Percentiles rank a stretch among this genome's conserved stretches.
phyloP scores from a whole-genome alignment of 305 asterid genomes.

The Fraxinus latifolia region DNA sequence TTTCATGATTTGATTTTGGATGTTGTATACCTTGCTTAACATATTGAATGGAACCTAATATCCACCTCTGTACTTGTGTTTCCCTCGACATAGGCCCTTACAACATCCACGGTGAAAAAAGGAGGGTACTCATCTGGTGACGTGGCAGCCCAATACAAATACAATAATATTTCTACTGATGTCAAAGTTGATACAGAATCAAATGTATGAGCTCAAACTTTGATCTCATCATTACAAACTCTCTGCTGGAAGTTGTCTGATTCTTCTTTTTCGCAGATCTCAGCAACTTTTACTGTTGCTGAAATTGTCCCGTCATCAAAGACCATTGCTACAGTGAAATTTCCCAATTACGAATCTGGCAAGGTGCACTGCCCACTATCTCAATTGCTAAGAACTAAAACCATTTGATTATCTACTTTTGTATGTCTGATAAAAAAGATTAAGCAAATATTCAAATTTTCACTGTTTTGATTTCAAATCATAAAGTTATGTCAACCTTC shows the following conservation, averaged over 20 bases:
- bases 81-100: slow-evolving; percentile 59
- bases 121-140: slow-evolving; percentile 95
- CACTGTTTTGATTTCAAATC: not conserved
- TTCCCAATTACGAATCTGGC: slow-evolving; percentile 79
- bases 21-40: slow-evolving; percentile 1
- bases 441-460: not conserved
- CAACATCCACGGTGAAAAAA: slow-evolving; percentile 75
- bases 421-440: not conserved
- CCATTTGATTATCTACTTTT: not conserved
- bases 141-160: slow-evolving; percentile 63
- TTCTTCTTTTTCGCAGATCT: slow-evolving; percentile 45
- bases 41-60: not conserved
- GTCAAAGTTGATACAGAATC: slow-evolving; percentile 93
- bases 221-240: not conserved
- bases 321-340: slow-evolving; percentile 64
- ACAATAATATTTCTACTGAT: slow-evolving; percentile 58
- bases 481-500: not conserved
- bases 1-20: not conserved
- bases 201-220: slow-evolving; percentile 45
- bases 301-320: slow-evolving; percentile 72
- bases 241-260: slow-evolving; percentile 18
- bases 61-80: not conserved
- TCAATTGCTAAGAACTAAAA: not conserved
- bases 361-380: slow-evolving; percentile 48
- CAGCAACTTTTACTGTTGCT: slow-evolving; percentile 50